Percentiles rank a stretch among this genome's conserved stretches.
Evolutionary conservation across 2,329 filamentous ascomycete species (phyloP).

Genomic region (Neodidymelliopsis sp.): DNA sequence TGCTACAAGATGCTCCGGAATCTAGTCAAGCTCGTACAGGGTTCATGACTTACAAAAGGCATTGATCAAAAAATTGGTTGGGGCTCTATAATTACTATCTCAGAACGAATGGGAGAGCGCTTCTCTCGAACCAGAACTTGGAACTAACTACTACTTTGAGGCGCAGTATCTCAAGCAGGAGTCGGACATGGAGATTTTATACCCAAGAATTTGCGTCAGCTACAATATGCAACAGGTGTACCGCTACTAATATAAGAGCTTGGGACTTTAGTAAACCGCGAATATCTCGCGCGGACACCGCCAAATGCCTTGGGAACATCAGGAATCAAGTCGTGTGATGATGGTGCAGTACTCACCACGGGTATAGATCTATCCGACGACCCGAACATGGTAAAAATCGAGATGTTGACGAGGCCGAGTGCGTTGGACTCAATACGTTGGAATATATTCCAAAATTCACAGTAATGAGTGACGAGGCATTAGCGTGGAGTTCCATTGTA

Average conservation of each 20-base stretch:
- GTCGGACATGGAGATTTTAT: not conserved
- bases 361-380: not conserved
- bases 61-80: not conserved
- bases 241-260: not conserved
- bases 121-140: not conserved
- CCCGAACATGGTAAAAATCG: not conserved
- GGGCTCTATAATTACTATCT: not conserved
- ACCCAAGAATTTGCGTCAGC: not conserved
- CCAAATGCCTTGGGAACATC: not conserved
- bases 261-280: conserved; percentile 1
- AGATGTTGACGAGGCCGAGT: not conserved
- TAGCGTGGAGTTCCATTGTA: too few species aligned
- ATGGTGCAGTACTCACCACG: not conserved
- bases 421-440: conserved; percentile 1
- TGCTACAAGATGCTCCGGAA: not conserved
- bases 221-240: not conserved
- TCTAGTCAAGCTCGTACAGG: not conserved
- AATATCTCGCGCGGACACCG: not conserved
- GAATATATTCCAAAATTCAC: not conserved
- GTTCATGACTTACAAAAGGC: not conserved
- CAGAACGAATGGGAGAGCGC: not conserved
- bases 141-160: not conserved
- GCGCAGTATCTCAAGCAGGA: not conserved
- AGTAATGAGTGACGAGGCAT: too few species aligned
- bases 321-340: not conserved